phyloP scores from a whole-genome alignment of 495 filamentous ascomycete species.

The Penicillium longicatenatum region DNA sequence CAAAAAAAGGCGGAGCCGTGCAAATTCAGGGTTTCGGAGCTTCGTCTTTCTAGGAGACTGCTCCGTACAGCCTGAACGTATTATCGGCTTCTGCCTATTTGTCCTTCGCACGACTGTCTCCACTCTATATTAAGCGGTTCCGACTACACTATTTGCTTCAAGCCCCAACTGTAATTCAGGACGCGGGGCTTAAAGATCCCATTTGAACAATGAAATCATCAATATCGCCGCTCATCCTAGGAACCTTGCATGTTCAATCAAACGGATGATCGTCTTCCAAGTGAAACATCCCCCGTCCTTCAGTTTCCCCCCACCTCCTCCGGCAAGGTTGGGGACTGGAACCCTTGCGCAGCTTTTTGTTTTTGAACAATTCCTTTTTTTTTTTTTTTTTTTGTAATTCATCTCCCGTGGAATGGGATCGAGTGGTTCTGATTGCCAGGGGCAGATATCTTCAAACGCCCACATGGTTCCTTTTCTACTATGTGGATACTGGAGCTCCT shows the following conservation, averaged over 20 bases:
- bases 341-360: constrained; percentile 1
- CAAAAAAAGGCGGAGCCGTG: constrained; percentile 15
- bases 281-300: constrained; percentile 2
- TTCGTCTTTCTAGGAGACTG: constrained; percentile 23
- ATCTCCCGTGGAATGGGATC: constrained; percentile 3
- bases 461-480: background rate
- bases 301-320: background rate
- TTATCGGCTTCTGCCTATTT: constrained; percentile 3
- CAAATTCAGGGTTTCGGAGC: constrained; percentile 25
- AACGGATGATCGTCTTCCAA: background rate
- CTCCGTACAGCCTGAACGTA: constrained; percentile 19
- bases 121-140: background rate
- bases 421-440: background rate
- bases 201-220: background rate
- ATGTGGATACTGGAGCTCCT: background rate
- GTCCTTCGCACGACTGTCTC: background rate
- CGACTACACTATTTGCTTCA: background rate
- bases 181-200: too few species aligned
- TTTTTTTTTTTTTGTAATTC: background rate
- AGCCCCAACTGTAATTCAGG: too few species aligned
- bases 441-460: background rate
- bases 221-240: background rate
- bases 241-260: constrained; percentile 21
- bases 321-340: background rate
- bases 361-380: background rate